Base-by-base conservation (phyloP, 1,139 yeast genomes). In the Kodamaea sp. region DNA sequence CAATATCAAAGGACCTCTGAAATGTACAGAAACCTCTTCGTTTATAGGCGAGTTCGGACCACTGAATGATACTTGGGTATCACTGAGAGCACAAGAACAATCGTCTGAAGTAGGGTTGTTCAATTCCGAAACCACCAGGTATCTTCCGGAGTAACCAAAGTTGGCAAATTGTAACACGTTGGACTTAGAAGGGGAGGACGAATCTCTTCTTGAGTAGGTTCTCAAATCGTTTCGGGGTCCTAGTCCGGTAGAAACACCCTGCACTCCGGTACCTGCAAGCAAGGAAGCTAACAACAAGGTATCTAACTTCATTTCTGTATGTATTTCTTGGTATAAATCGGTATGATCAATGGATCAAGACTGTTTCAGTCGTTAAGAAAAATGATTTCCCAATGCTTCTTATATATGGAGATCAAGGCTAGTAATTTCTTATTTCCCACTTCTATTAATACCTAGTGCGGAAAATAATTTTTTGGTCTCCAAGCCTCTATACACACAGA, bases 21-120 rank as follows among this genome's bases (percentile, higher is more conserved):
- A 87, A 62, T 90, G 97, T 38, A 92, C 86, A 12, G 96, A 82
- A 34, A 90, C 68, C 59, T 88, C 96, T 64, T 88, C 95, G 62
- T 88, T 80, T 42, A 90, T 67, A 22, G 97, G 97, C 31, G 96
- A 68, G 55, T 87, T 68, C 18, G 78, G 42, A 31, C 97, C 97
- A 11, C 84, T 73, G 64, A 88, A 85, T 7, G 75, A 44, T 13
- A 64, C 63, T 11, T 76, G 50, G 14, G 63, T 51, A 35, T 76
- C 73, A 12, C 79, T 57, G 59, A 95, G 80, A 27, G 68, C 46
- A 65, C 96, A 83, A 1, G 84, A 60, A 44, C 76, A 63, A 47
- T 73, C 74, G 56, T 85, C 89, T 14, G 59, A 50, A 35, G 56
- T 51, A 5, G 59, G 48, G 37, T 68, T 51, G 18, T 47, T 51